Percentiles rank a stretch among this genome's conserved stretches.
Conservation (phyloP, 805 yeast genomes). For the Wickerhamomyces bovis region DNA sequence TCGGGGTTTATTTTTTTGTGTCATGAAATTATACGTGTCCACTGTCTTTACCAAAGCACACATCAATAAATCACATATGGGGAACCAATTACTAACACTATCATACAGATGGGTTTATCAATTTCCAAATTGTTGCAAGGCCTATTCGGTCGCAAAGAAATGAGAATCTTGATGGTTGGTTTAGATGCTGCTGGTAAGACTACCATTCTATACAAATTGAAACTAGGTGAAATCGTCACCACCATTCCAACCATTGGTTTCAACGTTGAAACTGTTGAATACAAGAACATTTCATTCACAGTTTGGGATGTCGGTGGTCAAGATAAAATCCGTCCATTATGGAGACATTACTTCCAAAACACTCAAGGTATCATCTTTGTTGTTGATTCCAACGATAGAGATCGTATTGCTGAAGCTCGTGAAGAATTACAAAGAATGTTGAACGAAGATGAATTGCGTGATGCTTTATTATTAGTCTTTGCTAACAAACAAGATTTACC, state of each 20-base stretch:
- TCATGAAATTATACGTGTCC: not conserved
- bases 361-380: conserved; percentile 98
- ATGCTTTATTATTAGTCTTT: conserved; percentile 89
- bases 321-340: conserved; percentile 95
- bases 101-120: conserved; percentile 77
- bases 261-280: conserved; percentile 96
- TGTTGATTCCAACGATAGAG: conserved; percentile 96
- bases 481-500: conserved; percentile 99
- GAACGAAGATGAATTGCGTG: conserved; percentile 96
- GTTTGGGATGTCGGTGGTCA: conserved; percentile 99
- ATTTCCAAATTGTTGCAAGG: conserved; percentile 90
- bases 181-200: conserved; percentile 98
- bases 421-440: conserved; percentile 98
- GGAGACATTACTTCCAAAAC: conserved; percentile 99
- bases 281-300: conserved; percentile 92
- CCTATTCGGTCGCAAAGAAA: conserved; percentile 95
- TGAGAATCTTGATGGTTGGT: conserved; percentile 98
- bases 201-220: conserved; percentile 90
- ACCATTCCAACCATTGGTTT: conserved; percentile 96
- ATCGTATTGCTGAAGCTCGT: conserved; percentile 95
- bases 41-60: no score
- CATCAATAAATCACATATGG: no score
- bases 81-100: conserved; percentile 8
- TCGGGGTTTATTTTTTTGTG: not conserved
- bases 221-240: conserved; percentile 92